These are phyloP conservation scores for Stellera chamaejasme DNA, from an alignment of 345 rosid genomes.

Conservation along the genomic window DNA sequence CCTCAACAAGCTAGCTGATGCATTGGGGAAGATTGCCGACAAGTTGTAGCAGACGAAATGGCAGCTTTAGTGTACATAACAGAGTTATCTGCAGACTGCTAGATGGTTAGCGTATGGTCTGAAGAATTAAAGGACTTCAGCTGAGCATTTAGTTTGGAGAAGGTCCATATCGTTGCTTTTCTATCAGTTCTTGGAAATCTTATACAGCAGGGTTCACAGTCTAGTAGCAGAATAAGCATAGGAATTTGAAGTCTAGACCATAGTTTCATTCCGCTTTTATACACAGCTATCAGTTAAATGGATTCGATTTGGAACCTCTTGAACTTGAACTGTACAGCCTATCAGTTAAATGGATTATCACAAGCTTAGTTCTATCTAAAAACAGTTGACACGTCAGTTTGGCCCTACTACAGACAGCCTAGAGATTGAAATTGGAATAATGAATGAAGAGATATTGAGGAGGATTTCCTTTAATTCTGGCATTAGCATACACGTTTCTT, in stretches of 20 bases:
- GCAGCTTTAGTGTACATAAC: constrained; percentile 26
- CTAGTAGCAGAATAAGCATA: constrained; percentile 14
- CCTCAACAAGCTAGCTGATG: constrained; percentile 86
- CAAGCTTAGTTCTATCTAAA: no score
- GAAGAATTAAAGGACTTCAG: constrained; percentile 14
- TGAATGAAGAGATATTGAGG: no score
- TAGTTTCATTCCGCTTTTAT: constrained; percentile 4
- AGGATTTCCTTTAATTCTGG: no score
- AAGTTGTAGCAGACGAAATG: constrained; percentile 43
- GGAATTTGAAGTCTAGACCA: constrained; percentile 13
- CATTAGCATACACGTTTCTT: no score
- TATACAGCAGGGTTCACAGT: constrained; percentile 6
- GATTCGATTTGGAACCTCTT: no score
- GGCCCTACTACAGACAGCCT: no score
- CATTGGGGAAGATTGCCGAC: constrained; percentile 77
- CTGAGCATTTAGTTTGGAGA: constrained; percentile 16
- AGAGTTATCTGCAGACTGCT: constrained; percentile 8
- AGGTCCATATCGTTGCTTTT: neutral
- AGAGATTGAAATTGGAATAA: no score
- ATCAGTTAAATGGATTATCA: no score
- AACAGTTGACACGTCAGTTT: no score
- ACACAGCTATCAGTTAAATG: no score
- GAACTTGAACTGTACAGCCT: no score
- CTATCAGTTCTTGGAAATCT: constrained; percentile 13
- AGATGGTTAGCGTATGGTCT: constrained; percentile 12